Evolutionary conservation across 768 basidiomycete species (phyloP).

Genomic region (Hypsizygus marmoreus): DNA sequence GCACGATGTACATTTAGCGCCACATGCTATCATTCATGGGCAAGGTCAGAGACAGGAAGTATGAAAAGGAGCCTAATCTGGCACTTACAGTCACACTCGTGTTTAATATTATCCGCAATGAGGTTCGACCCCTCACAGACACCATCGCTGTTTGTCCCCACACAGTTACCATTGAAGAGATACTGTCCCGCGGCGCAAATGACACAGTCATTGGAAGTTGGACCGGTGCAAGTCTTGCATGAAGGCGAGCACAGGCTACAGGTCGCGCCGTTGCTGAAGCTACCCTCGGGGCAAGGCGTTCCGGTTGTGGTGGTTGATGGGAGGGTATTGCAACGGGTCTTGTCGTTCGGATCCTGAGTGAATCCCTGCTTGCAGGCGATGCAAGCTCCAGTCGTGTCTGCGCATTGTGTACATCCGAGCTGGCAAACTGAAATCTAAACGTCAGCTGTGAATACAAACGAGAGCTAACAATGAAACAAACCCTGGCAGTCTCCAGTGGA

Average conservation of each 20-base stretch:
- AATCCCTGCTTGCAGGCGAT: slow-evolving; percentile 71
- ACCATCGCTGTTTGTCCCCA: slow-evolving; percentile 63
- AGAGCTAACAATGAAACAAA: slow-evolving; percentile 28
- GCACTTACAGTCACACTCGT: slow-evolving; percentile 79
- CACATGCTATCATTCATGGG: slow-evolving; percentile 58
- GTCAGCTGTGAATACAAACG: slow-evolving; percentile 4
- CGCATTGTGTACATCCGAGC: slow-evolving; percentile 71
- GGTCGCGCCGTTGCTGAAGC: slow-evolving; percentile 53
- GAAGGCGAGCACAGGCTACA: slow-evolving; percentile 64
- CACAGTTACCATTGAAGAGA: slow-evolving; percentile 70
- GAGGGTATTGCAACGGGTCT: slow-evolving; percentile 62
- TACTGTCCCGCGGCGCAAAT: slow-evolving; percentile 65
- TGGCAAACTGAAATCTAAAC: slow-evolving; percentile 55
- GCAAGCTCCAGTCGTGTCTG: slow-evolving; percentile 69
- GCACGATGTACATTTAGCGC: slow-evolving; percentile 78
- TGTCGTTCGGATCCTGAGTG: slow-evolving; percentile 64
- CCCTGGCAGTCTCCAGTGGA: slow-evolving; percentile 74
- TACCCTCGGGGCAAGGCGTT: slow-evolving; percentile 62
- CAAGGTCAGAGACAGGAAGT: slow-evolving; percentile 1
- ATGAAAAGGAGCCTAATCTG: background rate
- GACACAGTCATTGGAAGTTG: slow-evolving; percentile 70
- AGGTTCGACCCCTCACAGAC: slow-evolving; percentile 71
- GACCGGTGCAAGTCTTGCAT: slow-evolving; percentile 71
- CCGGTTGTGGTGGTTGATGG: slow-evolving; percentile 53
- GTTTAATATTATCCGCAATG: slow-evolving; percentile 80